Base-by-base conservation (phyloP, 495 filamentous ascomycete species). In the Geopyxis carbonaria region DNA sequence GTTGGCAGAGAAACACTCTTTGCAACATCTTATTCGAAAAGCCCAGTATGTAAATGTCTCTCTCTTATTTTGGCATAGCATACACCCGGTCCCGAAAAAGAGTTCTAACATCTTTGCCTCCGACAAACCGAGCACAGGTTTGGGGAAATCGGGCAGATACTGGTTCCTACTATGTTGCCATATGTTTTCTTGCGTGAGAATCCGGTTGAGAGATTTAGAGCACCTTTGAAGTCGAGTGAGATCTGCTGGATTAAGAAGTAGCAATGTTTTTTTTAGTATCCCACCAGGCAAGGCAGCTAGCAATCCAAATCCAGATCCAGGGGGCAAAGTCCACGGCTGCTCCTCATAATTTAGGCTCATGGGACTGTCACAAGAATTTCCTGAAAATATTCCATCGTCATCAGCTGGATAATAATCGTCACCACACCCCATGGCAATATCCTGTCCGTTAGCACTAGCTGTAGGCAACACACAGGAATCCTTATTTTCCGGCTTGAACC, bases 1-100 rank as follows among this genome's bases (percentile, higher is more conserved):
- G 20, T 50, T 61, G 25, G 63, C 45, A 36, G 64, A 39, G n/a
- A 80, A 59, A 55, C 80, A 86, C 14, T 56, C 21, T 3, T 64
- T 73, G 53, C 80, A 86, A 24, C 65, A 57, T 34, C 69, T 64
- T 20, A 70, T 55, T 14, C 61, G 72, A 56, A 83, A 81, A 0
- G 73, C 57, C 76, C 78, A 86, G 16, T 49, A 53, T 20, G 32
- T 22, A 11, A 5, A 32, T 14, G 37, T 19, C 15, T 30, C 44
- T 28, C 51, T 56, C 23, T 13, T 42, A 28, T 47, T 48, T 10
- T 43, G 43, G 45, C 68, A 72, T 32, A 64, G 51, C 50, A 68
- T 61, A 46, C 68, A 72, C 16, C 33, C 37, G 14, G 43, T 54
- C 22, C 58, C 59, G 40, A 53, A 50, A 29, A 64, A 56, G 8